A percentile compares a stretch with the other conserved stretches of the same genome.
Conservation (phyloP, 495 filamentous ascomycete genomes). For the Pseudomonodictys pantanalensis region DNA sequence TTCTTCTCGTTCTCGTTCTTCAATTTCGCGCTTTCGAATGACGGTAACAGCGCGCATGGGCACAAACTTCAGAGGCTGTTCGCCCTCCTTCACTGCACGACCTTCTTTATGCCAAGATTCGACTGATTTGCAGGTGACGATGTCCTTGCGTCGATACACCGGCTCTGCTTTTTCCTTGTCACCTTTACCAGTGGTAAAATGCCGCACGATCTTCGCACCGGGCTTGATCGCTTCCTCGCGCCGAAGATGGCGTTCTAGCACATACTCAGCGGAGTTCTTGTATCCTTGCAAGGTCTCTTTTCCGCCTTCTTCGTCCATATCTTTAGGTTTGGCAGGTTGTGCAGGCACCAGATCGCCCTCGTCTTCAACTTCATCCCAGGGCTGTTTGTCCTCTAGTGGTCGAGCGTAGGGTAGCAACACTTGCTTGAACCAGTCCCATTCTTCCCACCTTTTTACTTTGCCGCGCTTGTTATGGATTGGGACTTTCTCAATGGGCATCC, state of each 20-base stretch:
- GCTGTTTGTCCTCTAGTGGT: conserved; percentile 56
- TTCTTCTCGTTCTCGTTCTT: conserved; percentile 71
- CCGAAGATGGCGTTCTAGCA: conserved; percentile 82
- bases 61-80: conserved; percentile 77
- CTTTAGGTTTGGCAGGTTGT: conserved; percentile 59
- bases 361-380: conserved; percentile 76
- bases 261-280: conserved; percentile 78
- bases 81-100: conserved; percentile 64
- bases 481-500: conserved; percentile 72
- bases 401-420: conserved; percentile 72
- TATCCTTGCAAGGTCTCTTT: conserved; percentile 82
- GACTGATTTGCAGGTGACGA: conserved; percentile 80
- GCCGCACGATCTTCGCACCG: conserved; percentile 65
- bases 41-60: conserved; percentile 89
- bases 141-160: conserved; percentile 76
- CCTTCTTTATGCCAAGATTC: conserved; percentile 99
- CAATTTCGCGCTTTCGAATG: conserved; percentile 83
- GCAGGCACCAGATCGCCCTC: conserved; percentile 67
- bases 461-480: conserved; percentile 70
- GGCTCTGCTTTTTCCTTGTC: conserved; percentile 67
- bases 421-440: conserved; percentile 82
- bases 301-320: conserved; percentile 63
- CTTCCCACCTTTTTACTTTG: conserved; percentile 65
- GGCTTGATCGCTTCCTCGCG: conserved; percentile 86
- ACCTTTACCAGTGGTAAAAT: conserved; percentile 67